A percentile compares a stretch with the other conserved stretches of the same genome.
Evolutionary conservation across 192 early-diverging fungal genomes (phyloP).

Genomic region (Umbelopsis isabellina): DNA sequence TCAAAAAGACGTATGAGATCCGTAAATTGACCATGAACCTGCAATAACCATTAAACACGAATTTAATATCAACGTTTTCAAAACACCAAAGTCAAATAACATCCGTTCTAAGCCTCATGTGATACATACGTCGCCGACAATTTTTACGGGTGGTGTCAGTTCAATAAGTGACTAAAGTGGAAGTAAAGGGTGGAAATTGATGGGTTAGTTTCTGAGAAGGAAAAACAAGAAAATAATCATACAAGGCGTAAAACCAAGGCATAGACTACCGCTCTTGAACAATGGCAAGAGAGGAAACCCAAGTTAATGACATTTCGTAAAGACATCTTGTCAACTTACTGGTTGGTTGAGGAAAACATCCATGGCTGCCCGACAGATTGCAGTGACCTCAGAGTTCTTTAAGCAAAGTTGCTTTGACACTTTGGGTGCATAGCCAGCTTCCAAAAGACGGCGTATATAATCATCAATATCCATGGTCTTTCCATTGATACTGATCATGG

Average conservation of each 20-base stretch:
- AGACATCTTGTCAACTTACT: constrained; percentile 18
- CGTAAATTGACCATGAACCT: constrained; percentile 86
- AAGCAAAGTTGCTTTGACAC: constrained; percentile 81
- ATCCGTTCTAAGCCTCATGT: background rate
- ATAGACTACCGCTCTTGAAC: background rate
- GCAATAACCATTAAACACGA: no score
- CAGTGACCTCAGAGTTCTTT: constrained; percentile 86
- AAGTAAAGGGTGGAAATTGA: background rate
- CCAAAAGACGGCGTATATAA: constrained; percentile 84
- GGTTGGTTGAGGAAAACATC: constrained; percentile 91
- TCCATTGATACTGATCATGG: constrained; percentile 31
- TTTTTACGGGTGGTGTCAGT: constrained; percentile 72
- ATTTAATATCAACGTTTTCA: no score
- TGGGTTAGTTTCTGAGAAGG: background rate
- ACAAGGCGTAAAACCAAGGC: background rate
- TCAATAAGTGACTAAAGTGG: constrained; percentile 64
- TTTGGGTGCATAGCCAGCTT: constrained; percentile 73
- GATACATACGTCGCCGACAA: constrained; percentile 75
- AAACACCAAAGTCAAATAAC: background rate
- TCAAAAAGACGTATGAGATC: constrained; percentile 90
- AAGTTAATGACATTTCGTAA: background rate
- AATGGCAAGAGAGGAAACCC: no score
- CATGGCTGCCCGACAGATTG: constrained; percentile 85
- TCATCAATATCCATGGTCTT: constrained; percentile 79
- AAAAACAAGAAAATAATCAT: background rate